Conservation (phyloP, 768 basidiomycete species). For the Clitopilus hobsonii region DNA sequence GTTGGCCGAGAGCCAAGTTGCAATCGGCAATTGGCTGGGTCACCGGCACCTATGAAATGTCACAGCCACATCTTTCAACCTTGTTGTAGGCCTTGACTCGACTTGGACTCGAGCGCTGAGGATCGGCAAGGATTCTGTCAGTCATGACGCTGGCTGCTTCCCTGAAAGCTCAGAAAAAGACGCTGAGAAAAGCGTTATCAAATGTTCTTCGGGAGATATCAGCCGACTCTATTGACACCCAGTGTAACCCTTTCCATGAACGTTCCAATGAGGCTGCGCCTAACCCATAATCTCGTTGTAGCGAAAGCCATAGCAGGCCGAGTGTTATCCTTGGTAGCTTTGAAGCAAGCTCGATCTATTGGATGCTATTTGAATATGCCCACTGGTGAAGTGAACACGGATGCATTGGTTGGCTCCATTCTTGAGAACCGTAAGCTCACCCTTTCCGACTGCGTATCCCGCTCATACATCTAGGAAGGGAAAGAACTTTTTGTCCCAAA, state of each 20-base stretch:
- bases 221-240: constrained; percentile 44
- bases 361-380: constrained; percentile 86
- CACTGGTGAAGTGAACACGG: constrained; percentile 61
- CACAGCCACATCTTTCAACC: too few species aligned
- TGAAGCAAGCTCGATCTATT: constrained; percentile 42
- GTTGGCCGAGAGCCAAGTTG: neutral
- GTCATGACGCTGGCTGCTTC: constrained; percentile 9
- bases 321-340: constrained; percentile 47
- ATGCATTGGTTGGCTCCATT: constrained; percentile 43
- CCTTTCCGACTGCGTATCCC: neutral
- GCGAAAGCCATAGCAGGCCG: constrained; percentile 42
- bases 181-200: constrained; percentile 47
- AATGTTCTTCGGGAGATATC: constrained; percentile 41
- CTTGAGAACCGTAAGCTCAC: constrained; percentile 45
- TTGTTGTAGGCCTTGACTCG: too few species aligned
- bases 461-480: constrained; percentile 29
- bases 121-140: neutral
- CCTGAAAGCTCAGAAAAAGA: constrained; percentile 47
- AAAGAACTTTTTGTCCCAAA: constrained; percentile 71
- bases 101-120: too few species aligned
- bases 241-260: constrained; percentile 43
- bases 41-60: too few species aligned
- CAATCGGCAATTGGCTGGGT: too few species aligned
- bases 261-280: neutral
- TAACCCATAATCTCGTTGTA: constrained; percentile 16